phyloP scores from a whole-genome alignment of 805 yeast species.

The Candida ovalis region DNA sequence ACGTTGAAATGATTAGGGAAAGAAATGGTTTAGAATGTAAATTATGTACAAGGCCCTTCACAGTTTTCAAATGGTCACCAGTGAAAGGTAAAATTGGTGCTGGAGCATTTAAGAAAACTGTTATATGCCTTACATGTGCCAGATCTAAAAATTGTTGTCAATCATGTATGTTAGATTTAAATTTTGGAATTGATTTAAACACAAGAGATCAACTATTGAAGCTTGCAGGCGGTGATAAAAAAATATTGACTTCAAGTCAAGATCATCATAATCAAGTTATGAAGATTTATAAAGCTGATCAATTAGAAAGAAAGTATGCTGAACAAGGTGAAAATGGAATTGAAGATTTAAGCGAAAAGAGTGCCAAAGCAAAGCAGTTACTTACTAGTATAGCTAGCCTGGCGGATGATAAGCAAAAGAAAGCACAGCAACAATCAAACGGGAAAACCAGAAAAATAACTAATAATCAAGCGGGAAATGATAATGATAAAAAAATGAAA shows the following conservation, averaged over 20 bases:
- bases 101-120: slow-evolving; percentile 52
- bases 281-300: slow-evolving; percentile 53
- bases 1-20: slow-evolving; percentile 69
- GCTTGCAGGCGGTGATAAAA: slow-evolving; percentile 52
- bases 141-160: slow-evolving; percentile 82
- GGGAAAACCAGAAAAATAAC: slow-evolving; percentile 1
- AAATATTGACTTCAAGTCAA: slow-evolving; percentile 5
- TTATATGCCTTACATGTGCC: slow-evolving; percentile 79
- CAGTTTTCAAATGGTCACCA: slow-evolving; percentile 72
- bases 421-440: slow-evolving; percentile 1
- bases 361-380: slow-evolving; percentile 44
- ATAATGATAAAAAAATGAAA: slow-evolving; percentile 11
- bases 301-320: slow-evolving; percentile 33
- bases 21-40: slow-evolving; percentile 76
- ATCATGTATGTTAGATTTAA: slow-evolving; percentile 76
- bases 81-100: slow-evolving; percentile 24
- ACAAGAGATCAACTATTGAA: slow-evolving; percentile 77
- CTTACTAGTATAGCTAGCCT: slow-evolving; percentile 43
- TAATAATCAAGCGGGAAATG: slow-evolving; percentile 3
- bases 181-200: slow-evolving; percentile 74
- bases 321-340: slow-evolving; percentile 23
- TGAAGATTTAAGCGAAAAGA: slow-evolving; percentile 17
- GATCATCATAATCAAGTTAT: slow-evolving; percentile 42
- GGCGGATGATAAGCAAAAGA: slow-evolving; percentile 3
- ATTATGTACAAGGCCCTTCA: slow-evolving; percentile 80